Evolutionary conservation across 2,329 filamentous ascomycete species (phyloP).

Genomic region (Gnomoniopsis smithogilvyi): DNA sequence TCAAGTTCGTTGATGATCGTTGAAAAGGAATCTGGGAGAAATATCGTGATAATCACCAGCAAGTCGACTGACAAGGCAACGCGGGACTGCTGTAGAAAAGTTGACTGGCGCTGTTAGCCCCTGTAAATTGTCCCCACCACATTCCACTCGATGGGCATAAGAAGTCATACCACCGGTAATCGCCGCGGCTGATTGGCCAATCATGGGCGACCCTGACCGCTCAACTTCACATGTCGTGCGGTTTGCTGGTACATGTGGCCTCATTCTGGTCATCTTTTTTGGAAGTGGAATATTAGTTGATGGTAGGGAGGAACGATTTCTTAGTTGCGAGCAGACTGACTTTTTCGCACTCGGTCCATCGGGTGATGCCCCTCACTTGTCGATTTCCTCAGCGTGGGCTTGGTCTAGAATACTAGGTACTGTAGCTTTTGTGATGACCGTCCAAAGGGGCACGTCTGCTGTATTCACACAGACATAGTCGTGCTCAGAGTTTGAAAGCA

Average conservation of each 20-base stretch:
- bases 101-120: background rate
- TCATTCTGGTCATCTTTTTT: background rate
- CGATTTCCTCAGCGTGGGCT: too few relatives aligned
- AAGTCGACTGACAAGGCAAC: constrained; percentile 4
- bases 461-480: background rate
- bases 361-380: too few relatives aligned
- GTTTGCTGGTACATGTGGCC: constrained; percentile 13
- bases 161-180: constrained; percentile 18
- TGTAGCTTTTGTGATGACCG: too few relatives aligned
- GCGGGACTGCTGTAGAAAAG: background rate
- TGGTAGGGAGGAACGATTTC: background rate
- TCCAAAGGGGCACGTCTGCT: background rate
- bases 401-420: too few relatives aligned
- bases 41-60: constrained; percentile 15
- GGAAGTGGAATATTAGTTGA: background rate
- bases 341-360: too few relatives aligned
- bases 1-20: background rate
- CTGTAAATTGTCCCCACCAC: background rate
- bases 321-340: too few relatives aligned
- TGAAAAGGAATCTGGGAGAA: background rate
- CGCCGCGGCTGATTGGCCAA: constrained; percentile 19
- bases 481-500: too few relatives aligned
- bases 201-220: constrained; percentile 14
- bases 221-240: constrained; percentile 18
- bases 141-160: constrained; percentile 12